Evolutionary conservation across 2,329 filamentous ascomycete species (phyloP), one percentile per base, ranked within the genome.

Genomic region (Hirsutella minnesotensis): DNA sequence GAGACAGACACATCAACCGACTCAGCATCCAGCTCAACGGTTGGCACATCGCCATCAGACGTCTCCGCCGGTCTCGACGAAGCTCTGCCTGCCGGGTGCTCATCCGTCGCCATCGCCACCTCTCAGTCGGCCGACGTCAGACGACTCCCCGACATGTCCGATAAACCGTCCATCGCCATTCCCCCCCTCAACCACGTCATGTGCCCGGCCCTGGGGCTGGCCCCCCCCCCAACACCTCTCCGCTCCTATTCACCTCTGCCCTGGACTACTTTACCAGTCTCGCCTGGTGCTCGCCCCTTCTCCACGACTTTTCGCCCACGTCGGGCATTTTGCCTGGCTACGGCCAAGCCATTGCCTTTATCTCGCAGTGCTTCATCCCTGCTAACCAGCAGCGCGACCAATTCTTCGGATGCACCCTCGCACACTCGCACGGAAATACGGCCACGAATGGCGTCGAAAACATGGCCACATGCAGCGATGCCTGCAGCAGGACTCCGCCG

Each of bases 281-380:
- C 5, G 15, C 40, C 18, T 27, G 29, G 21, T 35, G 40, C 16
- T 22, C 16, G 8, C 30, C 13, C 30, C 20, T 41, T 13, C 16
- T 24, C 10, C 40, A 41, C 8, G 21, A 30, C 24, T 7, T 19
- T n/a, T 38, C 36, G 20, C 36, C 36, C 9, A 38, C 36, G 36
- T 22, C 16, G 12, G 19, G 20, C 19, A 5, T 10, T 9, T 15
- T 38, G 19, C 36, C 36, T 3, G 36, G 36, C 18, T 21, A 38
- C 21, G 39, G 39, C 27, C 39, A 31, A 19, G 39, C 30, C 39
- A 31, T 40, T 29, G 8, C 39, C 24, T 40, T 40, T 20, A 31
- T 40, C 10, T 27, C 39, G 12, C 39, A 18, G 8, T 13, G 24
- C 27, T 40, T 34, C 24, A 40, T 19, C 39, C 39, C 39, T 12